Base-by-base conservation (phyloP, 2,329 filamentous ascomycete species). In the Diplodia sapinea region DNA sequence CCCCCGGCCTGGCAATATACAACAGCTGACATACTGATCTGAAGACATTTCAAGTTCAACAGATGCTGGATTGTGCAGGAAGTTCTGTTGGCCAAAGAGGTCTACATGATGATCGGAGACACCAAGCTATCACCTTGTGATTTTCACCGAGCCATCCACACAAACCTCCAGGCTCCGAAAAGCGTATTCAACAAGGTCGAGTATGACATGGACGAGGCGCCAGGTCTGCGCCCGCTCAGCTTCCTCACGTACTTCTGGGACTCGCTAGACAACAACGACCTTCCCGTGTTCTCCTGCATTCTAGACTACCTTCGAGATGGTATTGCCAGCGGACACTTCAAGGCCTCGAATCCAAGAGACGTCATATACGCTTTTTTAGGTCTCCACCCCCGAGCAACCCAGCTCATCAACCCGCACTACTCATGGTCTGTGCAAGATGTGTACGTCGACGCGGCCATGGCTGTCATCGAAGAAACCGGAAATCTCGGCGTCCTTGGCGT, bases 21-120 rank as follows among this genome's bases (percentile, higher is more conserved):
- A 38, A 9, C 13, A 13, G 2, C n/a, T 12, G 38, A 40, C 8
- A 2, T 15, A 5, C 12, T 9, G n/a, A 47, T 31, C 26, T 49
- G 8, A n/a, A 23, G 12, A 12, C 29, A 11, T 8, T 20, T 15
- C 33, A 15, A 65, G 62, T 65, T 65, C 50, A 36, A n/a, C 31
- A 56, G 64, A 20, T 56, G 36, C 52, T 66, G 64, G 64, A 50
- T 50, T 50, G 64, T 29, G 26, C 64, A 49, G 23, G 64, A 66
- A 66, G 64, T 66, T 11, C 36, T 66, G 31, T 29, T 66, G 9
- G 51, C 64, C n/a, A 57, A 50, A 57, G 40, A 66, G 20, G 52
- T 66, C 20, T 36, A 56, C 40, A 17, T 66, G n/a, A 38, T 36
- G n/a, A 17, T 57, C 15, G 64, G 64, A 17, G 43, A 57, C 20